A percentile compares a stretch with the other conserved stretches of the same genome.
These are phyloP conservation scores for Acrodontium crateriforme DNA, from an alignment of 2,329 filamentous ascomycete genomes.

Conservation along the genomic window DNA sequence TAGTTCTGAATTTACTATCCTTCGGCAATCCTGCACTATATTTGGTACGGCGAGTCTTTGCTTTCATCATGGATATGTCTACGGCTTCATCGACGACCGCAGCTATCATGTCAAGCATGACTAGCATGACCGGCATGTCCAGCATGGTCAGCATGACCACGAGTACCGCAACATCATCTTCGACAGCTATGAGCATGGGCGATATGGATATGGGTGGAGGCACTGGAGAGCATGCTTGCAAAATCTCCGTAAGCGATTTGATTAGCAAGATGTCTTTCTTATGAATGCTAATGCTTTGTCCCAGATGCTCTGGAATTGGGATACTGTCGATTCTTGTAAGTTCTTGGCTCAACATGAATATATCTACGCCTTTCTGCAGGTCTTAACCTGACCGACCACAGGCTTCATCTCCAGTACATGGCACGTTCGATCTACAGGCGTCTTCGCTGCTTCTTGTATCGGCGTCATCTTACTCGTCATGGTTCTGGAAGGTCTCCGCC, in stretches of 20 bases:
- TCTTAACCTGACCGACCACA: constrained; percentile 1
- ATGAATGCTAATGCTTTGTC: constrained; percentile 1
- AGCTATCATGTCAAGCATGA: constrained; percentile 4
- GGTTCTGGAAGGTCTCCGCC: constrained; percentile 57
- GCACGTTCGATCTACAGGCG: constrained; percentile 54
- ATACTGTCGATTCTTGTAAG: constrained; percentile 50
- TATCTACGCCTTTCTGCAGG: constrained; percentile 1
- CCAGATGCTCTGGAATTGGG: constrained; percentile 72
- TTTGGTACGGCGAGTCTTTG: too few relatives aligned
- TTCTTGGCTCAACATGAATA: constrained; percentile 3
- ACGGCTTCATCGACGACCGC: constrained; percentile 5
- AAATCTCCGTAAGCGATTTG: constrained; percentile 26
- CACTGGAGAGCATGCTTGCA: constrained; percentile 15
- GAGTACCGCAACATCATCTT: constrained; percentile 4
- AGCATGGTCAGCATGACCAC: too few relatives aligned
- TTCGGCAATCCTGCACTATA: too few relatives aligned
- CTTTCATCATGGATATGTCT: constrained; percentile 8
- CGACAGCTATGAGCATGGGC: constrained; percentile 12
- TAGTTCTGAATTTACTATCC: too few relatives aligned
- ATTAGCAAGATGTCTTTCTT: not conserved
- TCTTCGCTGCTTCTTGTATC: constrained; percentile 71
- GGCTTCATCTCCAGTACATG: constrained; percentile 54
- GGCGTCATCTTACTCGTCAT: constrained; percentile 64
- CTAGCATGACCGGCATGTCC: too few relatives aligned
- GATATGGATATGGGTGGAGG: constrained; percentile 13